Evolutionary conservation across 2,329 filamentous ascomycete species (phyloP).

Genomic region (Pseudogymnoascus pannorum): DNA sequence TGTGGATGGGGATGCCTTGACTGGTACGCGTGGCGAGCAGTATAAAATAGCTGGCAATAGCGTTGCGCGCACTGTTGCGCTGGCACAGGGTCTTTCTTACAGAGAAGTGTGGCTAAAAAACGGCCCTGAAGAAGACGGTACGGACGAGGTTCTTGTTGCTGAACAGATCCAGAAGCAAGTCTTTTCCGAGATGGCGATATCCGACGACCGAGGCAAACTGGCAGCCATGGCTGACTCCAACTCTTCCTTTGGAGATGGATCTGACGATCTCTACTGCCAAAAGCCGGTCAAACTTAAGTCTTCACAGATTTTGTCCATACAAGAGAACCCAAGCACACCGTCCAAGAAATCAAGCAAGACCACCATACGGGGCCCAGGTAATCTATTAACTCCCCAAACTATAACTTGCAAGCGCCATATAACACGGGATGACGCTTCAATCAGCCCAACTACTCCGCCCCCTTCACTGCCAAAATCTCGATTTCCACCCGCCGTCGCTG

Average conservation of each 20-base stretch:
- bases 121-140: neutral
- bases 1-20: constrained; percentile 60
- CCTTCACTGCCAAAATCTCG: neutral
- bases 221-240: neutral
- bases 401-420: neutral
- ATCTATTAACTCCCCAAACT: neutral
- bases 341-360: neutral
- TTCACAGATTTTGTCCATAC: neutral
- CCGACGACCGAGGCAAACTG: neutral
- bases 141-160: neutral
- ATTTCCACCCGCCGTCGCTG: neutral
- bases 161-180: neutral
- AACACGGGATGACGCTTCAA: neutral
- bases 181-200: neutral
- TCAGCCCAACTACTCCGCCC: neutral
- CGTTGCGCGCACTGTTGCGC: constrained; percentile 60
- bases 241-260: neutral
- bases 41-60: constrained; percentile 69
- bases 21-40: constrained; percentile 50
- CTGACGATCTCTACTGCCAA: neutral
- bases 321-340: neutral
- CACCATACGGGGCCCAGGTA: neutral
- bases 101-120: constrained; percentile 46
- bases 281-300: neutral
- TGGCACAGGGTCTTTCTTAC: constrained; percentile 58